Percentiles rank a stretch among this genome's conserved stretches.
Evolutionary conservation across 768 basidiomycete species (phyloP).

Genomic region (Tricholoma saponaceum): DNA sequence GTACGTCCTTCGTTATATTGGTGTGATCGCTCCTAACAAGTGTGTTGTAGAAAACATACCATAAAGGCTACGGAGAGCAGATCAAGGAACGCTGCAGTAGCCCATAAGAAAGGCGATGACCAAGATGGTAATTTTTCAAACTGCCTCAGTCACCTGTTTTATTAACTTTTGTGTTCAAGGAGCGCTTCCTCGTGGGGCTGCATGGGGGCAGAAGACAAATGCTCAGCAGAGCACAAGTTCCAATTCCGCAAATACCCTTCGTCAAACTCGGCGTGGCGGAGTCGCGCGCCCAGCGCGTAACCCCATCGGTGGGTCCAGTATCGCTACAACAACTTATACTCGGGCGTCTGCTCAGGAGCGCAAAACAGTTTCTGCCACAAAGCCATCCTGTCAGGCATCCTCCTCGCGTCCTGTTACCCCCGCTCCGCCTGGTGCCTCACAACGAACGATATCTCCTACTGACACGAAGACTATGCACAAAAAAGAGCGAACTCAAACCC

Average conservation of each 20-base stretch:
- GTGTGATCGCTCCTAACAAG: constrained; percentile 7
- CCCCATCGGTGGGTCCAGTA: constrained; percentile 18
- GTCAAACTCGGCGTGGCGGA: constrained; percentile 39
- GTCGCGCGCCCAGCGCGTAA: constrained; percentile 46
- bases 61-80: constrained; percentile 85
- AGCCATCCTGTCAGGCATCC: constrained; percentile 48
- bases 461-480: constrained; percentile 37
- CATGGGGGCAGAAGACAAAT: constrained; percentile 53
- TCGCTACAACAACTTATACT: constrained; percentile 25
- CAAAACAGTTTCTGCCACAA: constrained; percentile 31
- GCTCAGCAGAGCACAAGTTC: constrained; percentile 14
- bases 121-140: constrained; percentile 35
- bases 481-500: constrained; percentile 25
- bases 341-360: constrained; percentile 37
- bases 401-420: constrained; percentile 62
- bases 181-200: constrained; percentile 65
- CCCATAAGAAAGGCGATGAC: constrained; percentile 64
- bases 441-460: constrained; percentile 41
- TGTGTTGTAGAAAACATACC: constrained; percentile 71
- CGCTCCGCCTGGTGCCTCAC: constrained; percentile 30
- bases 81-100: constrained; percentile 39
- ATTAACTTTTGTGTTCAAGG: constrained; percentile 14
- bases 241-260: constrained; percentile 23
- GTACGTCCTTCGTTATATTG: constrained; percentile 38
- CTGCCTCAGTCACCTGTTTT: constrained; percentile 6